Percentiles rank a stretch among this genome's conserved stretches.
phyloP scores from a whole-genome alignment of 1,139 yeast species.

The Pichia sp. region DNA sequence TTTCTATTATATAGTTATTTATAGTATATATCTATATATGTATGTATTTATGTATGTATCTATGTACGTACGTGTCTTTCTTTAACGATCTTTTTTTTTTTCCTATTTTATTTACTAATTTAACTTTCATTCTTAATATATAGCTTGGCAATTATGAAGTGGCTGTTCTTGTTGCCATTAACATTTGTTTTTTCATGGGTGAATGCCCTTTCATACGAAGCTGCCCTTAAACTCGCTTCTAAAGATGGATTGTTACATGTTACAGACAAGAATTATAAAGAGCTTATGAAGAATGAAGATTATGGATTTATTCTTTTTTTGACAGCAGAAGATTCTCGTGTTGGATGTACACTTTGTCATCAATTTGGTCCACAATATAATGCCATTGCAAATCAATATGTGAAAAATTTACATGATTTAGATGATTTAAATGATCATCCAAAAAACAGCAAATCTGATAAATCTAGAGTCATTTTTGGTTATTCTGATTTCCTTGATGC shows the following conservation, averaged over 20 bases:
- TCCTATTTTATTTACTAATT: no score
- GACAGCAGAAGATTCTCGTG: slow-evolving; percentile 66
- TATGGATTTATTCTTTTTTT: slow-evolving; percentile 59
- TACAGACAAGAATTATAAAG: slow-evolving; percentile 56
- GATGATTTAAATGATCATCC: slow-evolving; percentile 14
- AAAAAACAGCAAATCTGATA: slow-evolving; percentile 33
- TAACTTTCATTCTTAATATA: no score
- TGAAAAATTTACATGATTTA: slow-evolving; percentile 35
- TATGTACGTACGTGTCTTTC: no score
- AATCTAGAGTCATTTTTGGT: slow-evolving; percentile 51
- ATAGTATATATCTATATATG: no score
- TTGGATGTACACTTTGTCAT: slow-evolving; percentile 73
- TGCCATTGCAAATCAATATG: slow-evolving; percentile 56
- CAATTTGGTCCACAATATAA: slow-evolving; percentile 64
- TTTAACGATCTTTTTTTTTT: no score
- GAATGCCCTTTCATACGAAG: slow-evolving; percentile 22
- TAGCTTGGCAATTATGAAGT: no score
- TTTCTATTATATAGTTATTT: no score
- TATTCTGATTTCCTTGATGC: slow-evolving; percentile 62
- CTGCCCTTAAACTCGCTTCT: slow-evolving; percentile 13
- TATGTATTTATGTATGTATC: no score
- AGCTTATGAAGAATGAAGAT: slow-evolving; percentile 59
- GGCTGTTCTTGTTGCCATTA: no score
- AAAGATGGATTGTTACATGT: slow-evolving; percentile 31
- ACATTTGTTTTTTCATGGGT: no score